Evolutionary conservation across 768 basidiomycete species (phyloP), one percentile per base, ranked within the genome.

Genomic region (Thelephora ganbajun): DNA sequence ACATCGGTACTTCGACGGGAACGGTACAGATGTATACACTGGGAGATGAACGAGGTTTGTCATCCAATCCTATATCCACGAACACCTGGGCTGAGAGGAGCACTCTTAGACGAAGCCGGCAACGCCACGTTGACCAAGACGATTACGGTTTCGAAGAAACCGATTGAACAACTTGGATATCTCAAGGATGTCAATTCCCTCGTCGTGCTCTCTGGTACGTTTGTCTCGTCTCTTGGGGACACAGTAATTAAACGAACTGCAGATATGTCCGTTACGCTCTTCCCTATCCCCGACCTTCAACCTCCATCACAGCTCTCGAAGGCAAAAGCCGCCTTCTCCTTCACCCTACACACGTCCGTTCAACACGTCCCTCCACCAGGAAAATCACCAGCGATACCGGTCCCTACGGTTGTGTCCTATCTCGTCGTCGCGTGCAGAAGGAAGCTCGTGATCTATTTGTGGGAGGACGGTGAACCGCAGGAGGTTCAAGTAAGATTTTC

Each of bases 131-230:
- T 77, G 1, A 65, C 80, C 3, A 84, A 88, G 56, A 71, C 71
- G 26, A 87, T 73, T 75, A 82, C 80, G 56, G 67, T 63, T 11
- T 59, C 77, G 22, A 67, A 76, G 54, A 77, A 72, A 57, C 69
- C 85, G 12, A 84, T 99, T 37, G 94, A 98, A 48, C 90, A 93
- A 58, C 67, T 99, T 2, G 88, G 82, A 0, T 83, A 80, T 46
- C 73, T 97, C 53, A 80, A 80, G 52, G 86, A 90, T 54, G 74
- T 87, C n/a, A 83, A 89, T 56, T 84, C 87, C 3, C 68, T 99
- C 19, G 80, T 89, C 2, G 69, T 86, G 4, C 72, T 98, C 3
- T 85, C 88, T 20, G 93, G 93, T 90, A 57, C 50, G 72, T 55
- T 35, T 37, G 33, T 23, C 26, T 12, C 14, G 12, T 37, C 35